Conservation (phyloP, 2,329 filamentous ascomycete species). For the Rosellinia necatrix region DNA sequence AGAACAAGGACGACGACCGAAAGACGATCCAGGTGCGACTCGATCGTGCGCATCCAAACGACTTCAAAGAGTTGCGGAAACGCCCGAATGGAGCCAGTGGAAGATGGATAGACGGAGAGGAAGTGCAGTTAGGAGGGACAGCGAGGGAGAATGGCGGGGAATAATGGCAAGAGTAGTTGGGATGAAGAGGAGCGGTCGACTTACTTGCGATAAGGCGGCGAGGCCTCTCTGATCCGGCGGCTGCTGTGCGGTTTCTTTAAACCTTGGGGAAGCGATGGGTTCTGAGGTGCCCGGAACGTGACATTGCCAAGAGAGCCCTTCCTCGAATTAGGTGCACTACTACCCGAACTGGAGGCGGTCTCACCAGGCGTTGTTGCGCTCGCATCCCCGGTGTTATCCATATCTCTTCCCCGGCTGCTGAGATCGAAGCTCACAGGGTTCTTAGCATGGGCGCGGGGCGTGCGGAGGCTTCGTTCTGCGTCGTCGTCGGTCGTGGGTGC, state of each 20-base stretch:
- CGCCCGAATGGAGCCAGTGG: too few relatives aligned
- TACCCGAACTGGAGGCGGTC: slow-evolving; percentile 43
- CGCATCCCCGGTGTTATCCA: slow-evolving; percentile 38
- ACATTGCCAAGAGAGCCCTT: slow-evolving; percentile 56
- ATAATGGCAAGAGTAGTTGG: neutral
- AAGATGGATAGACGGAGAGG: too few relatives aligned
- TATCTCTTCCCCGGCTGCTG: slow-evolving; percentile 33
- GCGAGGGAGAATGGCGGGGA: neutral
- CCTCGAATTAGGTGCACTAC: slow-evolving; percentile 43
- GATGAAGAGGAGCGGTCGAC: slow-evolving; percentile 28
- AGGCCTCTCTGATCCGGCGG: slow-evolving; percentile 50
- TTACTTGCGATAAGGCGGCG: slow-evolving; percentile 57
- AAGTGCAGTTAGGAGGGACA: neutral
- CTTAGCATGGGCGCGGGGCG: slow-evolving; percentile 20
- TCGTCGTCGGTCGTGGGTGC: slow-evolving; percentile 13
- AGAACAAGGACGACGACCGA: too few relatives aligned
- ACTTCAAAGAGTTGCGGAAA: too few relatives aligned
- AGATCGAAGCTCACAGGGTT: slow-evolving; percentile 20
- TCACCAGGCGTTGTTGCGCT: slow-evolving; percentile 43
- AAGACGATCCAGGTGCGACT: too few relatives aligned
- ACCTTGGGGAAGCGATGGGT: slow-evolving; percentile 55
- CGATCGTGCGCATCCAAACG: too few relatives aligned
- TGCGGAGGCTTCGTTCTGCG: slow-evolving; percentile 17
- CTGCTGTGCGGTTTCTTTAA: slow-evolving; percentile 50
- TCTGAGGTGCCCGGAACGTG: slow-evolving; percentile 49